These are phyloP conservation scores for Raffaelea arxii DNA, from an alignment of 2,329 filamentous ascomycete species.

Conservation along the genomic window DNA sequence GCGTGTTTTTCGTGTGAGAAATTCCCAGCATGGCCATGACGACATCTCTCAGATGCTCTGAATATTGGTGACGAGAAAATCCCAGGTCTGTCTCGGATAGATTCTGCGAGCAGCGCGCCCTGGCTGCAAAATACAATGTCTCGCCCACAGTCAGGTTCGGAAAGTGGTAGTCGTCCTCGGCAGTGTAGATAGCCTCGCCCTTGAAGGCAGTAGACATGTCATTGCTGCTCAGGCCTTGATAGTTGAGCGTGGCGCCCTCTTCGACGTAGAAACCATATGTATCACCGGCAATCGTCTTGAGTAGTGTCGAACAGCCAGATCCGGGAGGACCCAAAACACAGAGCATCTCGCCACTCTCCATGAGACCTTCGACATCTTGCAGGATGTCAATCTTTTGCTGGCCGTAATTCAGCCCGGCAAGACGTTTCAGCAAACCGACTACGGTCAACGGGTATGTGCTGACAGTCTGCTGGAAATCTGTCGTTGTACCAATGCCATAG, in stretches of 20 bases:
- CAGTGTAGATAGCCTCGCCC: slow-evolving; percentile 47
- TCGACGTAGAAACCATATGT: slow-evolving; percentile 66
- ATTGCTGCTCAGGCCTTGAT: neutral
- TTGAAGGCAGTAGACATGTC: neutral
- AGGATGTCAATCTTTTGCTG: slow-evolving; percentile 56
- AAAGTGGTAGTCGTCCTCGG: slow-evolving; percentile 76
- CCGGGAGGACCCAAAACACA: slow-evolving; percentile 65
- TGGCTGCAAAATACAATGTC: slow-evolving; percentile 68
- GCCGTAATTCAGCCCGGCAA: slow-evolving; percentile 26
- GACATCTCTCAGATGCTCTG: slow-evolving; percentile 58
- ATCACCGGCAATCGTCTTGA: slow-evolving; percentile 76
- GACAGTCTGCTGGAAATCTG: slow-evolving; percentile 61
- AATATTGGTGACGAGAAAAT: slow-evolving; percentile 34
- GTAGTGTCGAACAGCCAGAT: slow-evolving; percentile 69
- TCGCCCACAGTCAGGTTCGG: slow-evolving; percentile 68
- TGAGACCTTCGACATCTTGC: slow-evolving; percentile 54
- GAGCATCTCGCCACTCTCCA: slow-evolving; percentile 62
- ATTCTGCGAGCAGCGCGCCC: slow-evolving; percentile 54
- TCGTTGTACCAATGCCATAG: slow-evolving; percentile 54
- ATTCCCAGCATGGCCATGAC: slow-evolving; percentile 70
- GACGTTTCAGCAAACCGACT: neutral
- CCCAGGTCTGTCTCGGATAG: slow-evolving; percentile 43
- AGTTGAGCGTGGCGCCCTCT: slow-evolving; percentile 39
- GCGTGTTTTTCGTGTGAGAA: slow-evolving; percentile 61
- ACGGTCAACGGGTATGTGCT: slow-evolving; percentile 38